A percentile compares a stretch with the other conserved stretches of the same genome.
Evolutionary conservation across 345 rosid species (phyloP).

Genomic region (Mallotus nudiflorus): DNA sequence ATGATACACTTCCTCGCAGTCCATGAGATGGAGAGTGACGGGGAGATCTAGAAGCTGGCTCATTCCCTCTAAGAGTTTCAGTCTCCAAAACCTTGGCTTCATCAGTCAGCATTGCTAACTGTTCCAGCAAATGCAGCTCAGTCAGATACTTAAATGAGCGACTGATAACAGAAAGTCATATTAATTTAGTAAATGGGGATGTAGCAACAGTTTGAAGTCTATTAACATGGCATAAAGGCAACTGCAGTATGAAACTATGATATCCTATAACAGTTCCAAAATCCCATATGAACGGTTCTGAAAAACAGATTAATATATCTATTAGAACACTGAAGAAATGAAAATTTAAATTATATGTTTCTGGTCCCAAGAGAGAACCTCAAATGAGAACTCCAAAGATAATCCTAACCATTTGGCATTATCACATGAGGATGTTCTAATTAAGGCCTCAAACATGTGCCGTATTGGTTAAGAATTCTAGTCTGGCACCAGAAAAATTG

Average conservation of each 20-base stretch:
- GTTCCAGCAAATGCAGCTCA: conserved; percentile 22
- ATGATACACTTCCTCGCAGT: conserved; percentile 11
- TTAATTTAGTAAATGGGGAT: neutral
- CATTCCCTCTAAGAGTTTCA: conserved; percentile 44
- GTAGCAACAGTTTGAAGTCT: neutral
- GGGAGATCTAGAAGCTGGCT: conserved; percentile 40
- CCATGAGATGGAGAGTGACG: conserved; percentile 36
- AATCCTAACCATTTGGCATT: neutral
- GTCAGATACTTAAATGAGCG: neutral
- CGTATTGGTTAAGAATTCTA: neutral
- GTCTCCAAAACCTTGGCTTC: conserved; percentile 70
- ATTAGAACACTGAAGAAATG: neutral
- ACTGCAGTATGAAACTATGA: neutral
- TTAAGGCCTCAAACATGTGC: conserved; percentile 1
- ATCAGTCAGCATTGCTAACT: conserved; percentile 57
- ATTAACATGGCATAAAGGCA: neutral
- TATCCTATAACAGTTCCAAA: neutral
- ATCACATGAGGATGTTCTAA: neutral
- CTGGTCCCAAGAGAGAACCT: neutral
- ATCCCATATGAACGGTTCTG: neutral
- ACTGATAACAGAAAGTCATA: neutral
- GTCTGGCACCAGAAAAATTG: neutral
- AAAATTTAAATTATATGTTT: neutral
- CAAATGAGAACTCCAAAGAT: neutral
- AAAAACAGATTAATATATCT: neutral